These are phyloP conservation scores for Oryza punctata DNA, from an alignment of 176 grass and related monocot species.

Conservation along the genomic window DNA sequence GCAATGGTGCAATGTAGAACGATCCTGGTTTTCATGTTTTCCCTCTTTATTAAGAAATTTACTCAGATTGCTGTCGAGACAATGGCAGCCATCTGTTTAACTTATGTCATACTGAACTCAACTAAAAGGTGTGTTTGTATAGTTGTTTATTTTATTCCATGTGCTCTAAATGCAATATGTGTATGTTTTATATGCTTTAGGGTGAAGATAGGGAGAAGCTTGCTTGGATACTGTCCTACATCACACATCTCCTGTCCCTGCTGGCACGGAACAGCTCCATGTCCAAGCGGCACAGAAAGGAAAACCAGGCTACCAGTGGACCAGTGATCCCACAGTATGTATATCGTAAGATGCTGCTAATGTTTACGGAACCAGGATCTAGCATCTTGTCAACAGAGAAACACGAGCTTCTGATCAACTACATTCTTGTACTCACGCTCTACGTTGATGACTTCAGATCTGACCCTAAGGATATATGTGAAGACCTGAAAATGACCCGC, in stretches of 20 bases:
- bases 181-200: conserved; percentile 43
- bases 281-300: conserved; percentile 35
- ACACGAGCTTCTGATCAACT: conserved; percentile 73
- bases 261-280: conserved; percentile 31
- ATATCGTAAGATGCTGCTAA: conserved; percentile 52
- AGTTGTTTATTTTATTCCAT: neutral
- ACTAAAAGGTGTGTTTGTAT: neutral
- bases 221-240: conserved; percentile 80
- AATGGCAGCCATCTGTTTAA: neutral
- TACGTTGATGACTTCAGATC: conserved; percentile 73
- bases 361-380: conserved; percentile 62
- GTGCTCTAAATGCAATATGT: conserved; percentile 24
- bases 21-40: neutral
- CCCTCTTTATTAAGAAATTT: neutral
- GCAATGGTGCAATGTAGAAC: conserved; percentile 27
- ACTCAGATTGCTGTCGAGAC: neutral
- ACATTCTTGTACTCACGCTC: conserved; percentile 90
- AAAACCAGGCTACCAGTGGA: conserved; percentile 17
- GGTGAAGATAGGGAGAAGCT: conserved; percentile 64
- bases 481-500: conserved; percentile 80
- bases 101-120: conserved; percentile 18
- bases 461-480: conserved; percentile 61
- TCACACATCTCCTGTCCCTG: conserved; percentile 77
- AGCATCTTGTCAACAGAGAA: conserved; percentile 60
- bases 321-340: conserved; percentile 50